Percentiles rank a stretch among this genome's conserved stretches.
Conservation (phyloP, 2,329 filamentous ascomycete species). For the Pseudocercospora fijiensis region DNA sequence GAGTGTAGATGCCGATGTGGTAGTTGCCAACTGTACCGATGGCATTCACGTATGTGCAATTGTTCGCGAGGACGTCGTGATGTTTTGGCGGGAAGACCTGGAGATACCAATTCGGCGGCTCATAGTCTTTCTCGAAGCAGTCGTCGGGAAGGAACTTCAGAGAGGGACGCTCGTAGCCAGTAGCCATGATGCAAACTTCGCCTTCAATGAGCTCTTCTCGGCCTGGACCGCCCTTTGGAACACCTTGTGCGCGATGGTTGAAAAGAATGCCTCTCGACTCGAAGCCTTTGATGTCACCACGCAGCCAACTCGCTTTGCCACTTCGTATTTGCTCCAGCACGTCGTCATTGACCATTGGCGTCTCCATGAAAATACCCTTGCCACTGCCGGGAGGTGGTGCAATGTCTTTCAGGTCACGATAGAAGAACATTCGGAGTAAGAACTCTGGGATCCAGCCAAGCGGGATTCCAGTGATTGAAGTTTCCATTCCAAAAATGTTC, state of each 20-base stretch:
- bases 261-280: slow-evolving; percentile 65
- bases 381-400: slow-evolving; percentile 56
- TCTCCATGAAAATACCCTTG: slow-evolving; percentile 77
- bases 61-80: slow-evolving; percentile 73
- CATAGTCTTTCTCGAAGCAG: slow-evolving; percentile 70
- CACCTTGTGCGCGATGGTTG: slow-evolving; percentile 67
- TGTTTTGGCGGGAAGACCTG: slow-evolving; percentile 79
- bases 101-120: slow-evolving; percentile 82
- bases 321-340: slow-evolving; percentile 72
- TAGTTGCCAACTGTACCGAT: slow-evolving; percentile 83
- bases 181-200: slow-evolving; percentile 80
- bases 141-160: slow-evolving; percentile 72
- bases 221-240: slow-evolving; percentile 74
- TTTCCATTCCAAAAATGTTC: slow-evolving; percentile 75
- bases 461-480: slow-evolving; percentile 39
- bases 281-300: slow-evolving; percentile 72
- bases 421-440: slow-evolving; percentile 75
- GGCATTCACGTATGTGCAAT: slow-evolving; percentile 77
- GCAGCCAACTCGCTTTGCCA: slow-evolving; percentile 73
- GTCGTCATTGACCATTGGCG: slow-evolving; percentile 67
- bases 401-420: slow-evolving; percentile 73
- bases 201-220: slow-evolving; percentile 64
- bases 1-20: slow-evolving; percentile 86
- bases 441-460: slow-evolving; percentile 77
- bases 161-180: slow-evolving; percentile 73